Percentiles rank a stretch among this genome's conserved stretches.
Evolutionary conservation across 176 grass and related monocot genomes (phyloP).

Genomic region (Cenchrus americanus): DNA sequence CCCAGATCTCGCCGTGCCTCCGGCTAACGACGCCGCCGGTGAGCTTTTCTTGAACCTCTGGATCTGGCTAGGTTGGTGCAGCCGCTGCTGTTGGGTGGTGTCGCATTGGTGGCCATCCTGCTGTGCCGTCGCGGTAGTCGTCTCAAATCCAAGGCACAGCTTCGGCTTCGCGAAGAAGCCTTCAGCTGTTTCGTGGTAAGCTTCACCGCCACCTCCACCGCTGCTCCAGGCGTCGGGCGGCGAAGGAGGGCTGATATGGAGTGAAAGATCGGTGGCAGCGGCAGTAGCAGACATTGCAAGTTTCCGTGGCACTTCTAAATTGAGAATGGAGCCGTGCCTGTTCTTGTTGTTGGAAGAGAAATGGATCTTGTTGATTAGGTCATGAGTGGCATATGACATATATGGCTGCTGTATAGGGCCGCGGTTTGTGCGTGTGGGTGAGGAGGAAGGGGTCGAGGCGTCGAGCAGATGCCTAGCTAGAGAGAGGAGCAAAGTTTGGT

Average conservation of each 20-base stretch:
- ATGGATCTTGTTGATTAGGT: constrained; percentile 72
- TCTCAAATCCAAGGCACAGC: constrained; percentile 62
- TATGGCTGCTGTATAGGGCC: constrained; percentile 55
- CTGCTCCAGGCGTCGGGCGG: constrained; percentile 17
- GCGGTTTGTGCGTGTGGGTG: constrained; percentile 29
- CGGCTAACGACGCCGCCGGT: not conserved
- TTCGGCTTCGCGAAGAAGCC: constrained; percentile 50
- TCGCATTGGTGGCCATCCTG: not conserved
- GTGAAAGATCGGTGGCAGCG: constrained; percentile 63
- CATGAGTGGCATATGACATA: constrained; percentile 78
- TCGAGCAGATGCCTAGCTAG: constrained; percentile 33
- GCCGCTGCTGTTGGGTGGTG: constrained; percentile 10
- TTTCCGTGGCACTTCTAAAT: not conserved
- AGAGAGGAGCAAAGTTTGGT: constrained; percentile 41
- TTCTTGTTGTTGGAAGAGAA: constrained; percentile 34
- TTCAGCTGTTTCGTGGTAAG: constrained; percentile 32
- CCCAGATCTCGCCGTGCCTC: constrained; percentile 36
- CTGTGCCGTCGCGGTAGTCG: not conserved
- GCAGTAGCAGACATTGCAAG: constrained; percentile 36
- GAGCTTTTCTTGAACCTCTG: constrained; percentile 73
- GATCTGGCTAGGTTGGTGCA: constrained; percentile 68
- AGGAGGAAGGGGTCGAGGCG: constrained; percentile 1
- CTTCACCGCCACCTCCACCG: constrained; percentile 22
- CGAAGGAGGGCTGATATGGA: constrained; percentile 79
- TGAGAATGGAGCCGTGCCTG: constrained; percentile 26